Evolutionary conservation across 345 rosid species (phyloP).

Genomic region (Eucalyptus cladocalyx): DNA sequence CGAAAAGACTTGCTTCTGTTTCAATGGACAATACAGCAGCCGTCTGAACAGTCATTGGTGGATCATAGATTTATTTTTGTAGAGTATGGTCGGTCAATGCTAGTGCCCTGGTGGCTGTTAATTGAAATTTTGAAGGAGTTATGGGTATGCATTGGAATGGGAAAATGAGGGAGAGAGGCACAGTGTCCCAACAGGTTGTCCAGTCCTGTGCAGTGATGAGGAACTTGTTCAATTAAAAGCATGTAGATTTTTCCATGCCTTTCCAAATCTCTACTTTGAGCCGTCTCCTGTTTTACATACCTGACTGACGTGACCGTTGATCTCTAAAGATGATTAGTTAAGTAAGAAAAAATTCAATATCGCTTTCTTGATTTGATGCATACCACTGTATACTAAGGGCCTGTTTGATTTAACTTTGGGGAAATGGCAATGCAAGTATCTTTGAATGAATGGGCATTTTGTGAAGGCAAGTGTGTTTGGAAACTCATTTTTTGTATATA

Average conservation of each 20-base stretch:
- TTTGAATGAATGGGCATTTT: too few relatives aligned
- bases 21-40: neutral
- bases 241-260: neutral
- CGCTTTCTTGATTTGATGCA: neutral
- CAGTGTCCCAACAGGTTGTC: neutral
- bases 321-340: neutral
- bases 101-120: neutral
- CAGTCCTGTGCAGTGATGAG: neutral
- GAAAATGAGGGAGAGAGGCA: neutral
- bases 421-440: too few relatives aligned
- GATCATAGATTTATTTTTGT: neutral
- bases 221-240: neutral
- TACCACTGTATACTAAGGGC: neutral
- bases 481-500: too few relatives aligned
- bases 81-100: neutral
- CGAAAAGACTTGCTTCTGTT: neutral
- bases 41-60: neutral
- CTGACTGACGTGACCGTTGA: neutral
- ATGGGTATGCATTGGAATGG: neutral
- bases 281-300: neutral
- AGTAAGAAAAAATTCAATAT: neutral
- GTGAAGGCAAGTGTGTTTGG: too few relatives aligned
- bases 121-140: neutral
- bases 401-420: too few relatives aligned
- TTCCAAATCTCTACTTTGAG: neutral